Evolutionary conservation across 1,284 basidiomycete species (phyloP).

Genomic region (Apiotrichum porosum): DNA sequence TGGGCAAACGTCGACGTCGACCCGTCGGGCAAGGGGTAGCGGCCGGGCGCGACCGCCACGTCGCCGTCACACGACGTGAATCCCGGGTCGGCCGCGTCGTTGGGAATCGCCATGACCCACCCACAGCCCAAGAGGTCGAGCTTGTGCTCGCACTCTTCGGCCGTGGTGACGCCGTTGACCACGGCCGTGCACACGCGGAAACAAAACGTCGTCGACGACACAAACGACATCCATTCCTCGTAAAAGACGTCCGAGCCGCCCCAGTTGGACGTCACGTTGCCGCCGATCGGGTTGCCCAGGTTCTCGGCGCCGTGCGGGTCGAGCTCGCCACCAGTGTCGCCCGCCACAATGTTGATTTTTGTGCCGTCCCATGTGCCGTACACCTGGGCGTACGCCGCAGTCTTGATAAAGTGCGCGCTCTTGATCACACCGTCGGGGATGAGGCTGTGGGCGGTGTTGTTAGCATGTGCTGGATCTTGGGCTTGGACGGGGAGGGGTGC

Average conservation of each 20-base stretch:
- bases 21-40: conserved; percentile 40
- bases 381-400: conserved; percentile 50
- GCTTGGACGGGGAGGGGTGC: too few species aligned
- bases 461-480: too few species aligned
- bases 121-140: conserved; percentile 46
- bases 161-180: conserved; percentile 28
- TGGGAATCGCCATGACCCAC: conserved; percentile 46
- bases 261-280: conserved; percentile 52
- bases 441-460: conserved; percentile 16
- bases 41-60: conserved; percentile 43
- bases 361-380: conserved; percentile 49
- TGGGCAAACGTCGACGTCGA: conserved; percentile 46
- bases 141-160: conserved; percentile 40
- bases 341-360: conserved; percentile 47
- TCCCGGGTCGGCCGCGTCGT: conserved; percentile 34
- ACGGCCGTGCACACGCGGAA: conserved; percentile 46
- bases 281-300: conserved; percentile 52
- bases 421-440: conserved; percentile 43
- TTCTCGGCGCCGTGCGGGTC: conserved; percentile 48
- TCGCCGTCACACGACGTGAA: conserved; percentile 47
- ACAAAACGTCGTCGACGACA: conserved; percentile 47
- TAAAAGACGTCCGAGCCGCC: conserved; percentile 52
- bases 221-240: conserved; percentile 52
- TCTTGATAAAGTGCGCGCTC: conserved; percentile 40
- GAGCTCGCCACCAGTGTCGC: conserved; percentile 50